Base-by-base conservation (phyloP, 768 basidiomycete species). In the Hypholoma sublateritium region DNA sequence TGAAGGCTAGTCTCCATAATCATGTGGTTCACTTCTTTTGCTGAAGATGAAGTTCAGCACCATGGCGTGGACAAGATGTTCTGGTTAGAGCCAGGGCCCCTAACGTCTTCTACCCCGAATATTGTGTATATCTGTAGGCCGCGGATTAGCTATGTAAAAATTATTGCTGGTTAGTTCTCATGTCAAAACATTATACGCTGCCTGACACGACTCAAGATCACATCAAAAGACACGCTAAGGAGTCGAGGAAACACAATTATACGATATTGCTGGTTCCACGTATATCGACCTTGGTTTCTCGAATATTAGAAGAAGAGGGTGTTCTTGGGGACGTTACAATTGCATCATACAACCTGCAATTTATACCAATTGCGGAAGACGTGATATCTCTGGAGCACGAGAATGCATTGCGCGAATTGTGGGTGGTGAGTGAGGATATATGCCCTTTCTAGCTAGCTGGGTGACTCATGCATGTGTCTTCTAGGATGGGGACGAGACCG, bases 31-130 rank as follows among this genome's bases (percentile, higher is more conserved):
- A 34, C 13, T 37, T 14, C 39, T 44, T 14, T 17, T 41, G 22
- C 24, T 41, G 28, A 37, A 58, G 21, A 12, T 45, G 25, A 21
- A 54, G n/a, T 48, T 7, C 63, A 98, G 96, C 91, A 98, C 68
- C 95, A 98, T 85, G 95, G 94, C 5, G 93, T 99, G 3, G 95
- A 98, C 77, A 97, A 97, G 79, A 96, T 99, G 92, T 97, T 95
- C 75, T 99, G 97, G 96, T 84, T 99, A 21, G 97, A 98, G 72
- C 72, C 88, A 11, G 95, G 95, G 16, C 87, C 92, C 8, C 74
- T 98, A 45, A 80, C 85, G 12, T 89, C 92, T 2, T 81, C 85
- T 3, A 95, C 95, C 5, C 82, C 89, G 34, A 95, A 95, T 64
- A 85, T 98, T 57, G 84, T 99, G 17, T 99, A 98, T 73, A 82